phyloP scores from a whole-genome alignment of 257 asterid species.

The Eucommia ulmoides region DNA sequence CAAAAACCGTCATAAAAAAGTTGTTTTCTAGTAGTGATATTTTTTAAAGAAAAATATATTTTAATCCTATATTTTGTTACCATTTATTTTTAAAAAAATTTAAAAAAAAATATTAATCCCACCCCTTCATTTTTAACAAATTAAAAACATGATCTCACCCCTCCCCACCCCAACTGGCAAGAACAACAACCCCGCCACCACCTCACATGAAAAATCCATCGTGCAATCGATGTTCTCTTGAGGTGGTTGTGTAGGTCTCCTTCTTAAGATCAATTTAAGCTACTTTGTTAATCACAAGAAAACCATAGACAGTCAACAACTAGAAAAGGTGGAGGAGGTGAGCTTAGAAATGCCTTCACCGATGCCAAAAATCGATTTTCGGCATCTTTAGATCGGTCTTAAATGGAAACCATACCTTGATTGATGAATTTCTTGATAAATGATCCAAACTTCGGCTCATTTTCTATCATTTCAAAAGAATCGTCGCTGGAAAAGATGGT shows the following conservation, averaged over 20 bases:
- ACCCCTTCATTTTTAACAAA: no score
- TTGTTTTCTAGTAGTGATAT: no score
- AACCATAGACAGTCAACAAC: constrained; percentile 24
- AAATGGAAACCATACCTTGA: constrained; percentile 46
- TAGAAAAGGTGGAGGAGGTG: constrained; percentile 87
- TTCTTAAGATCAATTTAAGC: constrained; percentile 52
- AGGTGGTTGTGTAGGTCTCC: constrained; percentile 44
- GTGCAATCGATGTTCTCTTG: constrained; percentile 54
- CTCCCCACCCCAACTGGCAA: no score
- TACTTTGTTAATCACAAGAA: constrained; percentile 19
- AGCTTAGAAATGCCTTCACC: constrained; percentile 68
- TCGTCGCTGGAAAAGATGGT: constrained; percentile 32
- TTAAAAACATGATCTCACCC: no score
- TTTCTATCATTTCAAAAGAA: constrained; percentile 61
- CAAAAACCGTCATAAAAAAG: no score
- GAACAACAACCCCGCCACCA: no score
- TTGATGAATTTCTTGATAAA: constrained; percentile 86
- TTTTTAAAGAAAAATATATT: no score
- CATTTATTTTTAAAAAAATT: no score
- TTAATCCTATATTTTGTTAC: no score
- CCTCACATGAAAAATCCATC: no score
- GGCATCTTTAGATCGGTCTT: constrained; percentile 78
- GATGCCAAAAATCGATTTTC: constrained; percentile 68
- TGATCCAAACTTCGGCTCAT: constrained; percentile 64
- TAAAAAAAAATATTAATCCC: no score